Percentiles rank a stretch among this genome's conserved stretches.
Evolutionary conservation across 495 filamentous ascomycete genomes (phyloP).

Genomic region (Hypoxylon fragiforme): DNA sequence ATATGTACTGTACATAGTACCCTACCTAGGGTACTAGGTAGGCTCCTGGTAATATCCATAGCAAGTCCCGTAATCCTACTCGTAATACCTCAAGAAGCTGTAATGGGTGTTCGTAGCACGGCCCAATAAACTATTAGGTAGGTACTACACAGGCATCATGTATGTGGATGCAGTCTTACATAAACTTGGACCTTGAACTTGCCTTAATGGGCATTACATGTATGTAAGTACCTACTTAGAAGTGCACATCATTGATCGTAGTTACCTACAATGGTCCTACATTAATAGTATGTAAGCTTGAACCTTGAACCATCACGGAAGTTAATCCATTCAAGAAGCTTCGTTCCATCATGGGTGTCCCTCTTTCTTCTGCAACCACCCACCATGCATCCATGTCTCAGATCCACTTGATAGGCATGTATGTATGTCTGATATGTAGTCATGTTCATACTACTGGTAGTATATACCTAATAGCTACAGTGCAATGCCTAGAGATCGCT

Average conservation of each 20-base stretch:
- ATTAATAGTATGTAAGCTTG: no score
- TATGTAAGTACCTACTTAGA: background rate
- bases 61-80: no score
- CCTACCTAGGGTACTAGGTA: background rate
- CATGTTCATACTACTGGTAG: background rate
- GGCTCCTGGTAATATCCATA: background rate
- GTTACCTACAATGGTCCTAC: no score
- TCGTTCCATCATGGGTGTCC: background rate
- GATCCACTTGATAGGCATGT: slow-evolving; percentile 6
- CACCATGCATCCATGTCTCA: slow-evolving; percentile 18
- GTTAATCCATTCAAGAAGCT: slow-evolving; percentile 1
- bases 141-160: no score
- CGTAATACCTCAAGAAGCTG: no score
- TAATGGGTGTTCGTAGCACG: slow-evolving; percentile 24
- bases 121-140: slow-evolving; percentile 21
- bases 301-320: background rate
- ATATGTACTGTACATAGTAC: no score
- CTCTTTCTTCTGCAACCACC: no score
- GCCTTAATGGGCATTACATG: no score
- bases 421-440: background rate
- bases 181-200: no score
- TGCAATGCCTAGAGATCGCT: background rate
- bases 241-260: background rate
- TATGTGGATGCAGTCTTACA: no score
- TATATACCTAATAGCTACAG: background rate